Evolutionary conservation across 495 filamentous ascomycete species (phyloP), one percentile per base, ranked within the genome.

Genomic region (Lentithecium fluviatile): DNA sequence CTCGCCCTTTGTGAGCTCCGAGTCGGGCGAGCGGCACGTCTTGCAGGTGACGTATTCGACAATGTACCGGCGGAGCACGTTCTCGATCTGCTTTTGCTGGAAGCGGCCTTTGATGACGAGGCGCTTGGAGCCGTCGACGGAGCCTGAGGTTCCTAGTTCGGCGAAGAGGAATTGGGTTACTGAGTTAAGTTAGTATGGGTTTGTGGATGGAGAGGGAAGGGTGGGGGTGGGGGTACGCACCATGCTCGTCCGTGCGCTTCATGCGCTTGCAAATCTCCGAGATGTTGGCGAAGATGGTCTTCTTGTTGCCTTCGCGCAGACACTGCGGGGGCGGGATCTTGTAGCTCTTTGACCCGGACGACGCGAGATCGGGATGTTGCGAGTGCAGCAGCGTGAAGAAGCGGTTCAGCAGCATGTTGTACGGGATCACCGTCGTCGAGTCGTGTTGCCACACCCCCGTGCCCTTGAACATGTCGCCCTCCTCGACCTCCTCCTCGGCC

Each of bases 311-410:
- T 90, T 98, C 95, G 78, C 95, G 91, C 46, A 97, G 81, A 77
- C 93, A 96, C 79, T 98, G 95, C n/a, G 94, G 94, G 12, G 94
- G 94, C 17, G 94, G 95, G 68, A 98, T 98, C 82, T 97, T 97
- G 82, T 98, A 98, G 70, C 88, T 92, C 78, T 89, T 90, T 60
- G 87, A 83, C 50, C 93, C 94, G 74, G 84, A 86, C 19, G 88
- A 88, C 15, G 91, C 84, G 56, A 97, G 85, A 69, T 97, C 94
- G 67, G 94, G 94, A 79, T 98, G 93, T 79, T 93, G 89, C 74
- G 86, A 87, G 75, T 93, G 83, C 53, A 98, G 82, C 47, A 93
- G 86, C 60, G 85, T 88, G 80, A 96, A 98, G 81, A 98, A 97
- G 69, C 94, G 87, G 63, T 78, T 80, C 57, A 97, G 83, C 45